Conservation (phyloP, 2,329 filamentous ascomycete genomes). For the Herpotrichia juniperi region DNA sequence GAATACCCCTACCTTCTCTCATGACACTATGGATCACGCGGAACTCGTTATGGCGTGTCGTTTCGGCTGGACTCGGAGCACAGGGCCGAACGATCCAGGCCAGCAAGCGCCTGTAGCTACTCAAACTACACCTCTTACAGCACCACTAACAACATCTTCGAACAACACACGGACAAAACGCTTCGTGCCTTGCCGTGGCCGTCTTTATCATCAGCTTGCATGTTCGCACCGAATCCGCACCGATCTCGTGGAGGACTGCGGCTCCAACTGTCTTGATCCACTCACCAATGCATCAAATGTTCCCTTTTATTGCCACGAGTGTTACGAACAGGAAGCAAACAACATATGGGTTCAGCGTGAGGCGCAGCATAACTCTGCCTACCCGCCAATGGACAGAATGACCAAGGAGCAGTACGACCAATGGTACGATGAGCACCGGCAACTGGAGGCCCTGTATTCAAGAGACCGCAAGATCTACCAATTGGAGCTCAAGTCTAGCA, state of each 20-base stretch:
- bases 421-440: slow-evolving; percentile 37
- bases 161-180: slow-evolving; percentile 33
- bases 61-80: slow-evolving; percentile 36
- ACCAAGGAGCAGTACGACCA: slow-evolving; percentile 36
- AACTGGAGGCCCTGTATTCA: slow-evolving; percentile 33
- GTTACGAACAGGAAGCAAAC: slow-evolving; percentile 32
- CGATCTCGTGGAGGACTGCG: slow-evolving; percentile 43
- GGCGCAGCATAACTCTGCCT: slow-evolving; percentile 32
- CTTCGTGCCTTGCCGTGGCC: slow-evolving; percentile 40
- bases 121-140: slow-evolving; percentile 7
- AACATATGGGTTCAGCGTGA: slow-evolving; percentile 36
- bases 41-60: slow-evolving; percentile 40
- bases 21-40: slow-evolving; percentile 40
- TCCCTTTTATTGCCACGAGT: slow-evolving; percentile 42
- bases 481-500: slow-evolving; percentile 27
- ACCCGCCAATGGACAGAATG: slow-evolving; percentile 36
- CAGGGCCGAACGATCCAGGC: slow-evolving; percentile 20
- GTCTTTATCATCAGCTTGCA: slow-evolving; percentile 42
- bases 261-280: slow-evolving; percentile 41
- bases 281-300: slow-evolving; percentile 18
- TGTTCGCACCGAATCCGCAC: slow-evolving; percentile 45
- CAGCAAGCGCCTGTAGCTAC: slow-evolving; percentile 13
- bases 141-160: slow-evolving; percentile 13
- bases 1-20: slow-evolving; percentile 26
- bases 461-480: slow-evolving; percentile 34